A percentile compares a stretch with the other conserved stretches of the same genome.
phyloP scores from a whole-genome alignment of 2,329 filamentous ascomycete genomes.

The Plectosphaerella sp. region DNA sequence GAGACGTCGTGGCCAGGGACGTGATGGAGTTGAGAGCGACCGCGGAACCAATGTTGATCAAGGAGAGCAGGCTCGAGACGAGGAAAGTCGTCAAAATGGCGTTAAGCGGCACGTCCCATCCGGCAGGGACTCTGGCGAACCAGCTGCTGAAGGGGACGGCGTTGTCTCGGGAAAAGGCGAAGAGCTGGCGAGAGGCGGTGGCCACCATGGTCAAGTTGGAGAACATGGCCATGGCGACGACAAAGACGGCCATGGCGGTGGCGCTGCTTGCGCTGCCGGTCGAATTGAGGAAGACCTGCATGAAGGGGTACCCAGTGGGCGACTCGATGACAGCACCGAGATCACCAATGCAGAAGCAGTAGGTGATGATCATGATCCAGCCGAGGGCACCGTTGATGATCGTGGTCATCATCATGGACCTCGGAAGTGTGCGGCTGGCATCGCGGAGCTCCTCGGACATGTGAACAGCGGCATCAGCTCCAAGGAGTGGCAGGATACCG shows the following conservation, averaged over 20 bases:
- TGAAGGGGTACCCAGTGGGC: constrained; percentile 20
- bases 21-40: constrained; percentile 49
- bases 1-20: constrained; percentile 43
- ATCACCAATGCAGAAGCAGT: constrained; percentile 28
- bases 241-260: constrained; percentile 19
- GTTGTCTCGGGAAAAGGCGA: constrained; percentile 28
- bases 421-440: constrained; percentile 22
- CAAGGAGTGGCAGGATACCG: constrained; percentile 26
- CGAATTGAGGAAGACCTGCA: constrained; percentile 21
- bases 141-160: constrained; percentile 17
- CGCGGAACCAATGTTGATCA: constrained; percentile 48
- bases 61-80: constrained; percentile 35
- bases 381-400: constrained; percentile 25
- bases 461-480: constrained; percentile 23
- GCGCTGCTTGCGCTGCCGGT: constrained; percentile 13
- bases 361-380: constrained; percentile 28
- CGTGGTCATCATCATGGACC: constrained; percentile 24
- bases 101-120: constrained; percentile 10
- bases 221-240: constrained; percentile 18
- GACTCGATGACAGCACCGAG: constrained; percentile 10
- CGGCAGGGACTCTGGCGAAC: constrained; percentile 16
- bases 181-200: constrained; percentile 22
- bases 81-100: constrained; percentile 28
- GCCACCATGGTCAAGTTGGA: constrained; percentile 21
- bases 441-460: constrained; percentile 31